Conservation (phyloP, 2,329 filamentous ascomycete genomes). For the Ophiosphaerella korrae region DNA sequence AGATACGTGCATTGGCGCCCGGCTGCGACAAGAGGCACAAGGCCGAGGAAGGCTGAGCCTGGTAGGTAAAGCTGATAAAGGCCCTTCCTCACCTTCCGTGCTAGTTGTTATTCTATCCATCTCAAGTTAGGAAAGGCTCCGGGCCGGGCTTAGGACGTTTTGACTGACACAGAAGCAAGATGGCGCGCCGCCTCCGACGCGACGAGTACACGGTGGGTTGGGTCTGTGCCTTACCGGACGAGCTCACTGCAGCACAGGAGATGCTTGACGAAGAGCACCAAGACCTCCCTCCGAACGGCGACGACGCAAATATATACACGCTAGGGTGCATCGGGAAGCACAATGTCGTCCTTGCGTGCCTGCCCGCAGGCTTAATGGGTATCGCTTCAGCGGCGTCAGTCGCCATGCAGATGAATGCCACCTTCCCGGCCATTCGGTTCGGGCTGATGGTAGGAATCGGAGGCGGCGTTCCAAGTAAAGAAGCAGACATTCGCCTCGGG, state of each 20-base stretch:
- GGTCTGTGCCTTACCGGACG: constrained; percentile 41
- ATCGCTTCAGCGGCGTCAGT: constrained; percentile 37
- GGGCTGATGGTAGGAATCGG: no score
- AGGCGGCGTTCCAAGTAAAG: no score
- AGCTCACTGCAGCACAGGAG: constrained; percentile 25
- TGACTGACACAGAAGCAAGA: no score
- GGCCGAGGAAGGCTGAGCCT: no score
- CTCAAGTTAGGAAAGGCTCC: no score
- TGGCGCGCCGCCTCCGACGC: constrained; percentile 1
- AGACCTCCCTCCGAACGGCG: constrained; percentile 16
- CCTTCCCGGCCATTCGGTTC: constrained; percentile 34
- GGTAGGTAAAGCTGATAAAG: no score
- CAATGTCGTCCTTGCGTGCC: constrained; percentile 42
- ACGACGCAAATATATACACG: constrained; percentile 22
- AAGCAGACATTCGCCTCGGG: no score
- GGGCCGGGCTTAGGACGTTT: no score
- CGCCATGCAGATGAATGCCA: constrained; percentile 29
- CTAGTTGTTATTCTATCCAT: no score
- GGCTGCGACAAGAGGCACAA: no score
- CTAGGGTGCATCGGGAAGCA: constrained; percentile 32
- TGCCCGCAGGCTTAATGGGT: constrained; percentile 39
- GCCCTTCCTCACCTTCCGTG: no score
- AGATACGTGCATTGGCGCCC: no score
- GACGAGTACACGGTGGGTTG: constrained; percentile 38
- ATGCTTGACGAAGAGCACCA: constrained; percentile 20